Evolutionary conservation across 179 eudicot species (phyloP).

Genomic region (Patellifolia procumbens): DNA sequence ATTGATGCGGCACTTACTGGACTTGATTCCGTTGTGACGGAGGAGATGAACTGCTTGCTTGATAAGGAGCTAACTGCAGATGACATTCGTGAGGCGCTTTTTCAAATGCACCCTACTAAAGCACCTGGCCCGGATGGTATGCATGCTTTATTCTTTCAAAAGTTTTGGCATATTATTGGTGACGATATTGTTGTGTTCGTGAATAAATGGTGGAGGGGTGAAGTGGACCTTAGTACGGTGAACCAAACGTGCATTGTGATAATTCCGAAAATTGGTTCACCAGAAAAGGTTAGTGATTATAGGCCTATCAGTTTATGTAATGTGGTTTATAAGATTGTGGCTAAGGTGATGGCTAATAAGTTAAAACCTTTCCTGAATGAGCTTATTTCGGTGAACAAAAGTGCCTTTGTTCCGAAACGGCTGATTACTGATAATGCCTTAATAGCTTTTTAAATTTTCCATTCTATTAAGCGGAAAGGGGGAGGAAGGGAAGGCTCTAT

Average conservation of each 20-base stretch:
- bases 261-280: neutral
- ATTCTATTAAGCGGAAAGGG: neutral
- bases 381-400: neutral
- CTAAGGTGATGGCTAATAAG: neutral
- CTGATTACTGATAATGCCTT: neutral
- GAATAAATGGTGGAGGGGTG: neutral
- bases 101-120: neutral
- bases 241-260: neutral
- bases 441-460: neutral
- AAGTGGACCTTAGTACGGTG: no score
- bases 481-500: neutral
- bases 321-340: neutral
- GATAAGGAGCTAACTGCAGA: neutral
- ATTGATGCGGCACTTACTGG: neutral
- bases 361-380: neutral
- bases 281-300: neutral
- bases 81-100: neutral
- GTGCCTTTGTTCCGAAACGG: neutral
- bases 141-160: neutral
- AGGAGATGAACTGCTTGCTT: neutral
- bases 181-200: neutral
- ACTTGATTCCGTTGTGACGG: neutral
- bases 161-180: neutral
- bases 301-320: neutral
- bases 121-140: neutral